Conservation (phyloP, 163 green algal genomes). For the Chloroidium sp. region DNA sequence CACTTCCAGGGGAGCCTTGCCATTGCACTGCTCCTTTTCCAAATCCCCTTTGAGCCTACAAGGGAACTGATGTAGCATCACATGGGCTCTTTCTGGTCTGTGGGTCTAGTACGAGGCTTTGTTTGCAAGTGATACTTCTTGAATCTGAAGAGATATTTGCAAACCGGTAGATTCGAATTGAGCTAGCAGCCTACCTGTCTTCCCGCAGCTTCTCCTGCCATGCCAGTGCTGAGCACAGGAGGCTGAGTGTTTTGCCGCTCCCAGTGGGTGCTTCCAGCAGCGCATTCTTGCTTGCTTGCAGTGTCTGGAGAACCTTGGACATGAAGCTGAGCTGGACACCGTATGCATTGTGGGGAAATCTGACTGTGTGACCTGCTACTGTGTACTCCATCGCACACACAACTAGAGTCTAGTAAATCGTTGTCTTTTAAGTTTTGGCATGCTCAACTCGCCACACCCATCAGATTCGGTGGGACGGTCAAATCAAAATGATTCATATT, state of each 20-base stretch:
- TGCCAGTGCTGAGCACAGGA: constrained; percentile 87
- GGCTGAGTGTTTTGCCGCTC: constrained; percentile 89
- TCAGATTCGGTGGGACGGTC: too few species aligned
- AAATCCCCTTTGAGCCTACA: neutral
- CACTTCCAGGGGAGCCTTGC: neutral
- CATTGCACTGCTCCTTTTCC: neutral
- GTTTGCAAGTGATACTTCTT: neutral
- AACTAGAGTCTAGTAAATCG: too few species aligned
- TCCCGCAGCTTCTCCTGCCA: constrained; percentile 62
- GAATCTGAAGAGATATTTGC: neutral
- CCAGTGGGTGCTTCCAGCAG: constrained; percentile 85
- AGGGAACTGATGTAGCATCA: neutral
- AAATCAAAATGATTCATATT: too few species aligned
- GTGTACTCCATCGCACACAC: constrained; percentile 20
- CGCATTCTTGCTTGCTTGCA: constrained; percentile 62
- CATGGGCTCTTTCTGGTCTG: too few species aligned
- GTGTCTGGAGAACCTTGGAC: constrained; percentile 40
- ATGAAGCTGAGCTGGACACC: constrained; percentile 75
- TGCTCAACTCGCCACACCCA: too few species aligned
- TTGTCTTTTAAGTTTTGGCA: too few species aligned
- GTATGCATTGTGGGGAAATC: constrained; percentile 85
- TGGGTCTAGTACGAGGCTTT: neutral
- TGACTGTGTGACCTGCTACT: constrained; percentile 58
- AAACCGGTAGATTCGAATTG: neutral
- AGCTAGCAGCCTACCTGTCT: neutral